A percentile compares a stretch with the other conserved stretches of the same genome.
These are phyloP conservation scores for Botrytis deweyae DNA, from an alignment of 2,329 filamentous ascomycete genomes.

Conservation along the genomic window DNA sequence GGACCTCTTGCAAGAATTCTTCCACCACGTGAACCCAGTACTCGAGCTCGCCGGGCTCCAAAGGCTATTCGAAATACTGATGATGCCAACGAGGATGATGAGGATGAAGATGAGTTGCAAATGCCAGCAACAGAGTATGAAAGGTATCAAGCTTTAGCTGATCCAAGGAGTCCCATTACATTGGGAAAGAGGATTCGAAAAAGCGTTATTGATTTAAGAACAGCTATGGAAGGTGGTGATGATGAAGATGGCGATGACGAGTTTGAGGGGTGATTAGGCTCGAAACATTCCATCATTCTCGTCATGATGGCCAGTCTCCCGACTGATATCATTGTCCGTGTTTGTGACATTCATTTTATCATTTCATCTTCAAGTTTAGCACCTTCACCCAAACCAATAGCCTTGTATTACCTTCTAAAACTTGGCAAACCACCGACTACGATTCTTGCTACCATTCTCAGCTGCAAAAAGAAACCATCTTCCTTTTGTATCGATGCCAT, in stretches of 20 bases:
- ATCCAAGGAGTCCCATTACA: constrained; percentile 28
- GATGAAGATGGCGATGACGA: constrained; percentile 23
- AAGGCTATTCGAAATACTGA: constrained; percentile 26
- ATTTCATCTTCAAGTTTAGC: background rate
- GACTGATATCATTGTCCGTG: background rate
- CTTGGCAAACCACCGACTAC: background rate
- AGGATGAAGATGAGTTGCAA: constrained; percentile 24
- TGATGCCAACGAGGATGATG: constrained; percentile 25
- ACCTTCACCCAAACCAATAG: background rate
- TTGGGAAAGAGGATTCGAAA: constrained; percentile 36
- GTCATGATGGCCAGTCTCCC: background rate
- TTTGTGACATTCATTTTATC: background rate
- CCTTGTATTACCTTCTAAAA: background rate
- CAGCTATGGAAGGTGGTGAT: constrained; percentile 17
- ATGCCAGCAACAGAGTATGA: constrained; percentile 37
- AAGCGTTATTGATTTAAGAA: constrained; percentile 20
- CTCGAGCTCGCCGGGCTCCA: constrained; percentile 29
- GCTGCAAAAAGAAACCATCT: background rate
- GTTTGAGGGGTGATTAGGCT: constrained; percentile 10
- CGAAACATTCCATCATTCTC: background rate
- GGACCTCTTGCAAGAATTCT: constrained; percentile 17
- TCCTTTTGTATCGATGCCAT: background rate
- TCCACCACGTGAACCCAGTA: constrained; percentile 28
- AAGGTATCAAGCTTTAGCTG: constrained; percentile 33
- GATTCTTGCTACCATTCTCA: background rate